Conservation (phyloP, 1,284 basidiomycete species). For the Golubevia sp. region DNA sequence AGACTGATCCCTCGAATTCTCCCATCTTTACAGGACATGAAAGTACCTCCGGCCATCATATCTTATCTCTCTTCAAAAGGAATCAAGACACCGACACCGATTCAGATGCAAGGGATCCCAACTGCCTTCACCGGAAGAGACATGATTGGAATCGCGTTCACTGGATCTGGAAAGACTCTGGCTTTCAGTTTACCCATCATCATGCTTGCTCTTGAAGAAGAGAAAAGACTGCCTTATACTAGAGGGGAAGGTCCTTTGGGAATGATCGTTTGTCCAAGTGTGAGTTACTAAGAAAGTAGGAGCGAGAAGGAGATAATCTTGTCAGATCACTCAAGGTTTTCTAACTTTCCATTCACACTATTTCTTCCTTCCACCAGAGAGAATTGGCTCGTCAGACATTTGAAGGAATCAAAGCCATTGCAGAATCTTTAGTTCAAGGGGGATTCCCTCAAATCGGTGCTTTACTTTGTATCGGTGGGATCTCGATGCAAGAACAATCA, state of each 20-base stretch:
- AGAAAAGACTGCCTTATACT: conserved; percentile 39
- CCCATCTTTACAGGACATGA: conserved; percentile 82
- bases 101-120: conserved; percentile 95
- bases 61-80: conserved; percentile 81
- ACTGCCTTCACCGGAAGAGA: conserved; percentile 69
- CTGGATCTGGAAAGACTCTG: conserved; percentile 64
- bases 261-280: conserved; percentile 58
- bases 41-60: conserved; percentile 83
- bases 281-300: conserved; percentile 8
- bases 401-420: conserved; percentile 47
- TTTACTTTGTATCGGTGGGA: conserved; percentile 93
- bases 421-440: conserved; percentile 42
- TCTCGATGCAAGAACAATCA: conserved; percentile 93
- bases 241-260: conserved; percentile 57
- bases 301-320: background rate
- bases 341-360: background rate
- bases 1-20: background rate
- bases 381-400: conserved; percentile 59
- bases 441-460: conserved; percentile 63
- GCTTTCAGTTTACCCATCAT: conserved; percentile 63
- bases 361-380: conserved; percentile 11
- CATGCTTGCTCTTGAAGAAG: conserved; percentile 69
- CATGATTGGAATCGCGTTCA: conserved; percentile 65
- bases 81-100: conserved; percentile 87
- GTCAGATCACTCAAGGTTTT: background rate